Conservation (phyloP, 495 filamentous ascomycete species). For the Aspergillus cristatus region DNA sequence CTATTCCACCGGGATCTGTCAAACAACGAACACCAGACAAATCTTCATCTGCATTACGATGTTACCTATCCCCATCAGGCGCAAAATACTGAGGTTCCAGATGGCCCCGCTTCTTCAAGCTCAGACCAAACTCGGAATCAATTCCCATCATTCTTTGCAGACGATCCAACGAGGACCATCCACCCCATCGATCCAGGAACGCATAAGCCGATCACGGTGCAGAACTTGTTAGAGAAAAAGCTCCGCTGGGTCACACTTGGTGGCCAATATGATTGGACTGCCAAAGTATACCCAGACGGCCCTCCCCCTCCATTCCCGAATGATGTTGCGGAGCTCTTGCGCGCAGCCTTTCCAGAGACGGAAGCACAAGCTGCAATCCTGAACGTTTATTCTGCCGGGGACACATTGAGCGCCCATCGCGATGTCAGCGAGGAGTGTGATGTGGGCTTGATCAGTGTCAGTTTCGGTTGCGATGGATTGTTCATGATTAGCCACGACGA, state of each 20-base stretch:
- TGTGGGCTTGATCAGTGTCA: slow-evolving; percentile 69
- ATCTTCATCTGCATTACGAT: slow-evolving; percentile 74
- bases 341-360: slow-evolving; percentile 59
- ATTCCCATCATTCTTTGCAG: slow-evolving; percentile 41
- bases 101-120: not conserved
- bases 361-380: slow-evolving; percentile 80
- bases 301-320: slow-evolving; percentile 61
- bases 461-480: slow-evolving; percentile 78
- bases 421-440: slow-evolving; percentile 79
- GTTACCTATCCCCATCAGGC: slow-evolving; percentile 52
- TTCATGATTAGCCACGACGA: slow-evolving; percentile 48
- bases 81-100: slow-evolving; percentile 3
- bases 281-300: slow-evolving; percentile 62
- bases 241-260: slow-evolving; percentile 91
- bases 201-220: slow-evolving; percentile 61
- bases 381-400: slow-evolving; percentile 81
- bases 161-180: slow-evolving; percentile 28
- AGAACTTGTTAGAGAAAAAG: slow-evolving; percentile 59
- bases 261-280: slow-evolving; percentile 91
- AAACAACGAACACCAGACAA: slow-evolving; percentile 66
- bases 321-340: slow-evolving; percentile 58
- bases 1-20: slow-evolving; percentile 76
- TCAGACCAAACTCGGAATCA: not conserved
- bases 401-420: slow-evolving; percentile 79
- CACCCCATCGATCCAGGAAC: slow-evolving; percentile 53